A percentile compares a stretch with the other conserved stretches of the same genome.
phyloP scores from a whole-genome alignment of 345 rosid genomes.

The Euphorbia pulcherrima region DNA sequence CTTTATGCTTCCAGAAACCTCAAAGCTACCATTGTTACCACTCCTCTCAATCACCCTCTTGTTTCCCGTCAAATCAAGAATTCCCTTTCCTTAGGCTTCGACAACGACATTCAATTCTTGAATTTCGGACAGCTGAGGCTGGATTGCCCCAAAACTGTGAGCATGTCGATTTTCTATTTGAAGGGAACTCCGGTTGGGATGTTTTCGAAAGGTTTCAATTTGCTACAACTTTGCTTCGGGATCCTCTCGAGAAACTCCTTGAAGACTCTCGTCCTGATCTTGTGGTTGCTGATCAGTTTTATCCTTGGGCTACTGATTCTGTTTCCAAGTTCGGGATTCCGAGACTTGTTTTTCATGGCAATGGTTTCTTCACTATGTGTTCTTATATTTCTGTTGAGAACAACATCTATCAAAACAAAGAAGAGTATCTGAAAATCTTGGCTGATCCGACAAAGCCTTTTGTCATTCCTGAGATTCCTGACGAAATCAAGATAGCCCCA shows the following conservation, averaged over 20 bases:
- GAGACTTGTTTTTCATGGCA: slow-evolving; percentile 37
- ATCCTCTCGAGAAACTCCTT: not conserved
- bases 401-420: slow-evolving; percentile 8
- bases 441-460: slow-evolving; percentile 22
- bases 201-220: not conserved
- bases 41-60: not conserved
- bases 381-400: slow-evolving; percentile 10
- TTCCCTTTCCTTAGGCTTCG: too few relatives aligned
- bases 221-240: not conserved
- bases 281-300: too few relatives aligned
- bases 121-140: too few relatives aligned
- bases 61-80: too few relatives aligned
- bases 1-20: not conserved
- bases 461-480: slow-evolving; percentile 3
- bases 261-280: slow-evolving; percentile 27
- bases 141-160: too few relatives aligned
- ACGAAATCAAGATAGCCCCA: slow-evolving; percentile 19
- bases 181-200: not conserved
- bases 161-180: not conserved
- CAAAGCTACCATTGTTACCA: not conserved
- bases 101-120: too few relatives aligned
- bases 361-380: slow-evolving; percentile 30
- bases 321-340: slow-evolving; percentile 35
- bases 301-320: slow-evolving; percentile 35
- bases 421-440: not conserved